These are phyloP conservation scores for Alnus glutinosa DNA, from an alignment of 306 rosid species.

Conservation along the genomic window DNA sequence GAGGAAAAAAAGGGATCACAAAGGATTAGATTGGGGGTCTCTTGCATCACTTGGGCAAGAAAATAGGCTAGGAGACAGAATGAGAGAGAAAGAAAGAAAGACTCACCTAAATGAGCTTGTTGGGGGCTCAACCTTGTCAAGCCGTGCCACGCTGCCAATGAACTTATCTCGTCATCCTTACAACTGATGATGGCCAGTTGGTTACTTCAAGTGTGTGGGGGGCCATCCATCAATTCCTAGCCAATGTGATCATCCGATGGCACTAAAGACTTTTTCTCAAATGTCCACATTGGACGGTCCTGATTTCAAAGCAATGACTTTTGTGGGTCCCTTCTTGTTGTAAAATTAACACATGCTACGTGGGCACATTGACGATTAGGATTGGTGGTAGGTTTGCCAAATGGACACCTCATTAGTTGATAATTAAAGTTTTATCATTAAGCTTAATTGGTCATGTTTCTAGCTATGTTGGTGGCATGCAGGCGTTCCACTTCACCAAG, in stretches of 20 bases:
- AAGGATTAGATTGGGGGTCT: too few species aligned
- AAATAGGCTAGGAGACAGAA: too few species aligned
- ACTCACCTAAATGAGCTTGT: too few species aligned
- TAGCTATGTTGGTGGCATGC: slow-evolving; percentile 9
- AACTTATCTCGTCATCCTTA: slow-evolving; percentile 36
- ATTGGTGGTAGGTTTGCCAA: slow-evolving; percentile 15
- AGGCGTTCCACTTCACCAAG: slow-evolving; percentile 26
- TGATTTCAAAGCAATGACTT: background rate
- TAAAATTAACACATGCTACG: background rate
- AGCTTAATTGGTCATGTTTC: slow-evolving; percentile 12
- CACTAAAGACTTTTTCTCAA: slow-evolving; percentile 13
- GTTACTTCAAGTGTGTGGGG: background rate
- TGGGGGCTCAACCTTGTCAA: background rate
- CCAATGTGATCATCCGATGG: slow-evolving; percentile 3
- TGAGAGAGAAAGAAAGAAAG: too few species aligned
- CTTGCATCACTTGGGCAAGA: too few species aligned
- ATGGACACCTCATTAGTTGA: background rate
- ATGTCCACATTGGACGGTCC: slow-evolving; percentile 29
- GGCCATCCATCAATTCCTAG: background rate
- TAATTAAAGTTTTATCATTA: slow-evolving; percentile 8
- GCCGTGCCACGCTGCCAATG: slow-evolving; percentile 1
- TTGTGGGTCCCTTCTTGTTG: slow-evolving; percentile 5
- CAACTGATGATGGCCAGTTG: slow-evolving; percentile 22
- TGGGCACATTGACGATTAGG: slow-evolving; percentile 21
- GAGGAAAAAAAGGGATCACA: too few species aligned